Conservation (phyloP, 345 rosid species). For the Populus nigra region DNA sequence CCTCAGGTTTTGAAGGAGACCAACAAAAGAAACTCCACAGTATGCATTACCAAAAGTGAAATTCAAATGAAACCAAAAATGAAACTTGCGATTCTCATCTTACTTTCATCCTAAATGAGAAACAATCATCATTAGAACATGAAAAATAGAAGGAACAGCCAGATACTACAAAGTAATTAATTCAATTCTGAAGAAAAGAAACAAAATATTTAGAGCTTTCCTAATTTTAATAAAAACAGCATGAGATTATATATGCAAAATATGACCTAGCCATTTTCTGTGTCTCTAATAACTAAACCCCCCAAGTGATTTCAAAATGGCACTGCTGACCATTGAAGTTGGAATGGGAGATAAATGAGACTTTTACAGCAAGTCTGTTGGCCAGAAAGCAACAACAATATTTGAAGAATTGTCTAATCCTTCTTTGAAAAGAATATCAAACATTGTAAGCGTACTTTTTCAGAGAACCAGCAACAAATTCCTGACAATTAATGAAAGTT, state of each 20-base stretch:
- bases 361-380: not conserved
- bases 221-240: not conserved
- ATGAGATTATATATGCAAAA: not conserved
- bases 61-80: not conserved
- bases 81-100: not conserved
- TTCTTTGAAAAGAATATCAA: not conserved
- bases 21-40: not conserved
- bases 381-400: not conserved
- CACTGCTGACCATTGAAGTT: not conserved
- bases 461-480: not conserved
- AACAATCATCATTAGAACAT: not conserved
- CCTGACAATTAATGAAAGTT: not conserved
- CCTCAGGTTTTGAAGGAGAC: not conserved
- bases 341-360: not conserved
- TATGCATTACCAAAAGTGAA: no score
- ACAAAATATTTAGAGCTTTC: not conserved
- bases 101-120: not conserved
- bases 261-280: not conserved
- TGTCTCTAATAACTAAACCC: not conserved
- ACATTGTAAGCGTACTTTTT: no score
- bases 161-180: not conserved
- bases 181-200: not conserved
- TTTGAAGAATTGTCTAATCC: not conserved
- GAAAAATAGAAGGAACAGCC: not conserved
- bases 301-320: not conserved